Evolutionary conservation across 163 green algal species (phyloP).

Genomic region (Scenedesmus sp.): DNA sequence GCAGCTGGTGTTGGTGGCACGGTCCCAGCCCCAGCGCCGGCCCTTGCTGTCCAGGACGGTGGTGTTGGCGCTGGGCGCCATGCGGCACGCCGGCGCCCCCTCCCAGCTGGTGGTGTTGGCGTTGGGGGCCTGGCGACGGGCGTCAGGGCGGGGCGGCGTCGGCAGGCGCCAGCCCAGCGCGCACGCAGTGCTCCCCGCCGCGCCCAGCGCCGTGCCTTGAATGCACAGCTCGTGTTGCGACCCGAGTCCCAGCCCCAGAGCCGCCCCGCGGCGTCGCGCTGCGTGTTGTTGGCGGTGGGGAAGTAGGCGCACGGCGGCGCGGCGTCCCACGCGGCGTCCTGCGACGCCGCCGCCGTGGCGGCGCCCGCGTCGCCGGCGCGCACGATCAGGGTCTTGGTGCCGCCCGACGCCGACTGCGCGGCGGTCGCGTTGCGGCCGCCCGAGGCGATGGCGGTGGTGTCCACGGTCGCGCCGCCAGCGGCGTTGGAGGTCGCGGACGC

Average conservation of each 20-base stretch:
- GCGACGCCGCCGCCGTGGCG: no score
- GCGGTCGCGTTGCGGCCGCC: not conserved
- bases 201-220: no score
- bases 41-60: not conserved
- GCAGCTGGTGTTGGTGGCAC: no score
- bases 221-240: no score
- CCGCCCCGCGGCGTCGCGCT: no score
- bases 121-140: not conserved
- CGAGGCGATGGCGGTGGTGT: not conserved
- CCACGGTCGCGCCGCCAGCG: not conserved
- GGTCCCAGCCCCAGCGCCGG: not conserved
- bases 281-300: not conserved
- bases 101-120: not conserved
- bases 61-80: not conserved
- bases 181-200: not conserved
- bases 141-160: no score
- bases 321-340: no score
- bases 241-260: no score
- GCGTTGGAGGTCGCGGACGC: not conserved
- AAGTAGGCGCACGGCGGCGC: not conserved
- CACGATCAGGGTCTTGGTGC: not conserved
- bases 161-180: not conserved
- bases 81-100: conserved; percentile 1
- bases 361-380: no score
- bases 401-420: not conserved